A percentile compares a stretch with the other conserved stretches of the same genome.
Evolutionary conservation across 257 asterid genomes (phyloP).

Genomic region (Scutellaria galericulata): DNA sequence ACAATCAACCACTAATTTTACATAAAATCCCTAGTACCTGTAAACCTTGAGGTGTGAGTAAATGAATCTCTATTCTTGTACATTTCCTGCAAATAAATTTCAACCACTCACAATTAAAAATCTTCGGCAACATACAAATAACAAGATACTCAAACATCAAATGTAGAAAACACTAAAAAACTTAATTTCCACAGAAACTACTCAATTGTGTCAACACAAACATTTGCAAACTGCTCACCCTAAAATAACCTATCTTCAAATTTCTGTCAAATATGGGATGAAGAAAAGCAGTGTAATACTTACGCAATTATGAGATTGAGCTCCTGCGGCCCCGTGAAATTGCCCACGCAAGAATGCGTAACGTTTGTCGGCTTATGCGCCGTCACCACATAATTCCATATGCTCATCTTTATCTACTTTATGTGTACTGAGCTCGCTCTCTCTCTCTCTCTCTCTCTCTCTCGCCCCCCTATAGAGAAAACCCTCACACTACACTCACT

Average conservation of each 20-base stretch:
- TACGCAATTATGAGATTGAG: constrained; percentile 94
- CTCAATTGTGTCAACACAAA: not conserved
- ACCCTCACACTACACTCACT: constrained; percentile 39
- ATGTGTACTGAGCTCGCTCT: not conserved
- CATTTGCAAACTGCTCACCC: constrained; percentile 6
- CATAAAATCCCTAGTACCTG: constrained; percentile 55
- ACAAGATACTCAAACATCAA: not conserved
- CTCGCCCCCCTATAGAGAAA: constrained; percentile 8
- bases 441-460: constrained; percentile 8
- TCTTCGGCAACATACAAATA: constrained; percentile 9
- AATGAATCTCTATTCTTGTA: constrained; percentile 89
- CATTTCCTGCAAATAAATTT: constrained; percentile 71
- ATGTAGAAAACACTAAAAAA: not conserved
- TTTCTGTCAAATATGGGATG: not conserved
- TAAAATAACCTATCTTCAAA: not conserved
- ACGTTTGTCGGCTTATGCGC: constrained; percentile 99
- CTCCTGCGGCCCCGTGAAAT: constrained; percentile 92
- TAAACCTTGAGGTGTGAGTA: constrained; percentile 84
- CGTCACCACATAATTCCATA: constrained; percentile 99
- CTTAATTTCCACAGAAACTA: not conserved
- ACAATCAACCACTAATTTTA: constrained; percentile 16
- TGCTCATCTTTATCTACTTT: constrained; percentile 58
- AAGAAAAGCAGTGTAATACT: constrained; percentile 32
- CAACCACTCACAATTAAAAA: constrained; percentile 31
- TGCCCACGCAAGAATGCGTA: constrained; percentile 97